Conservation (phyloP, 352 stramenopile species). For the Phytophthora kernoviae region DNA sequence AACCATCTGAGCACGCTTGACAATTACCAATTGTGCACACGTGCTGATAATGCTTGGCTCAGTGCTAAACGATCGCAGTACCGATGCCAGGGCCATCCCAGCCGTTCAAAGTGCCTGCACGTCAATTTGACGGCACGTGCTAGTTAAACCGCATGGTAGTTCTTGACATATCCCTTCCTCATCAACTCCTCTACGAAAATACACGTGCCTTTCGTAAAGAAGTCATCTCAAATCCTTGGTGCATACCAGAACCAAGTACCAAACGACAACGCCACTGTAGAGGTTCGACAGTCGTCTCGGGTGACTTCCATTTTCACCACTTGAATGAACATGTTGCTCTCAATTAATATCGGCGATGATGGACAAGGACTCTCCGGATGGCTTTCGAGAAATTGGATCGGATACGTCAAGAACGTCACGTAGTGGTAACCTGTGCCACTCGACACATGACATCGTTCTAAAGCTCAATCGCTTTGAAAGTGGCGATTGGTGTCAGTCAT, state of each 20-base stretch:
- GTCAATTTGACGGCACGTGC: background rate
- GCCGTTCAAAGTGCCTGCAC: background rate
- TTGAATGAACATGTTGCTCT: background rate
- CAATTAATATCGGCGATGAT: background rate
- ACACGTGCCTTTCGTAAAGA: background rate
- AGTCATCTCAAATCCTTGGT: background rate
- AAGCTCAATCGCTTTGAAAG: background rate
- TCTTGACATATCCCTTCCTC: background rate
- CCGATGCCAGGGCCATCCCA: background rate
- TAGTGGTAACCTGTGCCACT: conserved; percentile 4
- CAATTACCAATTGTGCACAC: background rate
- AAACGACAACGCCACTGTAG: background rate
- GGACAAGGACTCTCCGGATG: background rate
- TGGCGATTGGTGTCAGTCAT: conserved; percentile 1
- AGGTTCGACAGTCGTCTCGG: background rate
- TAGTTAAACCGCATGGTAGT: background rate
- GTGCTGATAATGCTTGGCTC: background rate
- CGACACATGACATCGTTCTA: background rate
- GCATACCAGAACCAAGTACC: background rate
- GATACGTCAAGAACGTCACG: background rate
- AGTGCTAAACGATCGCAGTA: background rate
- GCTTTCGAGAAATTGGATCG: background rate
- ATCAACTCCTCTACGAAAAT: background rate
- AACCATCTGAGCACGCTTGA: background rate
- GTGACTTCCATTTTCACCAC: background rate